A percentile compares a stretch with the other conserved stretches of the same genome.
Evolutionary conservation across 768 basidiomycete species (phyloP).

Genomic region (Harrya chromipes): DNA sequence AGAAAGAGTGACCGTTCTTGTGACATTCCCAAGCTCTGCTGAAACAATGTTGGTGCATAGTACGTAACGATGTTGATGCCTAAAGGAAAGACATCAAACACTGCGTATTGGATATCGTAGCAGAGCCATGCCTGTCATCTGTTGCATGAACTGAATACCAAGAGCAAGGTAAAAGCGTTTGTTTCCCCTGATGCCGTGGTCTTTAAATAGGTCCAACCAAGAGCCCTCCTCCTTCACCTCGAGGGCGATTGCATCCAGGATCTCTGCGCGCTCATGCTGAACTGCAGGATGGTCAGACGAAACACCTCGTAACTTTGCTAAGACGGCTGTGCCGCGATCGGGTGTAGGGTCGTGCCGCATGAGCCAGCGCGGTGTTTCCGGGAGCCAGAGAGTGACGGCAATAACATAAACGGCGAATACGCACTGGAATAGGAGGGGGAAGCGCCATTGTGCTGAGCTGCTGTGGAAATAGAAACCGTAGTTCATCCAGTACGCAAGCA

Average conservation of each 20-base stretch:
- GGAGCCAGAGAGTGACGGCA: conserved; percentile 3
- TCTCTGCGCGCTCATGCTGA: conserved; percentile 1
- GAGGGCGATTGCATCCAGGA: conserved; percentile 5
- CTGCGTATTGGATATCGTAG: not conserved
- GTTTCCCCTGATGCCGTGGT: conserved; percentile 4
- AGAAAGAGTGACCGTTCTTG: conserved; percentile 2
- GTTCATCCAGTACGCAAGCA: conserved; percentile 16
- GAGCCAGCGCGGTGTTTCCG: conserved; percentile 6
- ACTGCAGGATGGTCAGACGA: not conserved
- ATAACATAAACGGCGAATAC: conserved; percentile 8
- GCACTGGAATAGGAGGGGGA: conserved; percentile 7
- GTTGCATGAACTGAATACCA: conserved; percentile 11
- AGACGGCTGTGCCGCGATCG: conserved; percentile 1
- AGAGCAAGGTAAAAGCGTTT: conserved; percentile 8
- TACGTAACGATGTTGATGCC: conserved; percentile 11
- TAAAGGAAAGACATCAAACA: not conserved
- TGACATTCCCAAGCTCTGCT: conserved; percentile 7
- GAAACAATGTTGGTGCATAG: conserved; percentile 8
- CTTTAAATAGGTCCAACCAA: conserved; percentile 7
- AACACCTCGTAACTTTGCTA: conserved; percentile 1
- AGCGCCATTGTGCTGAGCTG: conserved; percentile 11
- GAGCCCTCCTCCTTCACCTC: conserved; percentile 3
- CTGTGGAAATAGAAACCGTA: conserved; percentile 13
- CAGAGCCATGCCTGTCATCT: conserved; percentile 5
- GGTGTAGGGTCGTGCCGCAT: conserved; percentile 2